Base-by-base conservation (phyloP, 2,329 filamentous ascomycete genomes). In the Pseudopyrenochaeta lycopersici region DNA sequence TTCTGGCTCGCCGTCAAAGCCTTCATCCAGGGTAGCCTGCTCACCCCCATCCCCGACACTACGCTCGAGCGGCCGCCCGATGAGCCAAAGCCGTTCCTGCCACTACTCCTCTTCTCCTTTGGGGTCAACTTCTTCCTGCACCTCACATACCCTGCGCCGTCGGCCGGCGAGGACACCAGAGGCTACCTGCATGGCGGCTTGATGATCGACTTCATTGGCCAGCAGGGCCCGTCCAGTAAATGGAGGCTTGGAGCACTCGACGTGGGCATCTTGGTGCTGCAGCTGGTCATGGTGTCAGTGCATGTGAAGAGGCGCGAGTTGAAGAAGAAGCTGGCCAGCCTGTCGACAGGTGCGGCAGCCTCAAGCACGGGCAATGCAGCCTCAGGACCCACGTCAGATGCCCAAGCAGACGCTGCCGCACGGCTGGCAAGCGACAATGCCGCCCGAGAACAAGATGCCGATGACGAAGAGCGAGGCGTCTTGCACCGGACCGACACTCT, bases 141-240 rank as follows among this genome's bases (percentile, higher is more conserved):
- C 65, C 68, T 77, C 35, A 64, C 72, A 6, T 73, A 72, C 42
- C 58, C 66, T 21, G 70, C 74, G 6, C 80, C 80, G 1, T 66
- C 75, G 2, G 80, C 78, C 2, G 78, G 78, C 23, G 80, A 82
- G 58, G 77, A 77, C 17, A 81, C 80, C 4, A 64, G 80, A 60
- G 80, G 78, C 27, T 88, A 87, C 67, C 74, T 88, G 11, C 85
- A 88, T 65, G 86, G 86, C 5, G 85, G 86, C 2, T 60, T 88
- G 44, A 80, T 86, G 60, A 85, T 89, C 64, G 86, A 88, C 71
- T 88, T 88, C 64, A 83, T 88, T 47, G 86, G 86, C 14, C 84
- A 88, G 69, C 78, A 82, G 60, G 83, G 81, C 2, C 84, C 85
- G 2, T 80, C 82, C 2, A 81, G 83, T 47, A 83, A 82, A 64